Percentiles rank a stretch among this genome's conserved stretches.
Evolutionary conservation across 306 rosid genomes (phyloP).

Genomic region (Vigna mungo): DNA sequence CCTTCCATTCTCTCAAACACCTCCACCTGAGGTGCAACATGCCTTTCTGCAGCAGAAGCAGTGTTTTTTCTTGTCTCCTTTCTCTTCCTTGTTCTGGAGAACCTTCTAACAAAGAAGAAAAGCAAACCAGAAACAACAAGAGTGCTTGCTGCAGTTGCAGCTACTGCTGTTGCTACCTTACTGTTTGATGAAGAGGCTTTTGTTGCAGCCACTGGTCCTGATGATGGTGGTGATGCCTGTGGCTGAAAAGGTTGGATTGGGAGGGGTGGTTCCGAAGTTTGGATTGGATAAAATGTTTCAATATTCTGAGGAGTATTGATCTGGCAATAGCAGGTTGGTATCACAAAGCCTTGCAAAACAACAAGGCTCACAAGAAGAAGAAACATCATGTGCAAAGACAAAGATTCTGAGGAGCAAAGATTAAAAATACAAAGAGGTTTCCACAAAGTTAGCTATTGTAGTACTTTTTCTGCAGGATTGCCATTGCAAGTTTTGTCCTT

Average conservation of each 20-base stretch:
- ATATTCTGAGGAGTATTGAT: slow-evolving; percentile 61
- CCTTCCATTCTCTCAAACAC: slow-evolving; percentile 61
- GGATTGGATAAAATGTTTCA: slow-evolving; percentile 67
- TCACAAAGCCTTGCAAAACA: slow-evolving; percentile 26
- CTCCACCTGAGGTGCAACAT: slow-evolving; percentile 43
- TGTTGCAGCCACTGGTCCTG: slow-evolving; percentile 32
- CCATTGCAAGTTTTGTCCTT: slow-evolving; percentile 39
- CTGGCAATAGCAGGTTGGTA: slow-evolving; percentile 51
- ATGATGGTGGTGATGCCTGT: slow-evolving; percentile 22
- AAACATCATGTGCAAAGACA: slow-evolving; percentile 50
- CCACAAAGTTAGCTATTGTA: slow-evolving; percentile 32
- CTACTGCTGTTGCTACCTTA: slow-evolving; percentile 64
- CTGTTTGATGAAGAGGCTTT: slow-evolving; percentile 49
- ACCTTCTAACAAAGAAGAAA: slow-evolving; percentile 53
- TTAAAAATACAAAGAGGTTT: slow-evolving; percentile 25
- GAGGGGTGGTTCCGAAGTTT: slow-evolving; percentile 38
- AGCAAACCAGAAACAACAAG: slow-evolving; percentile 59
- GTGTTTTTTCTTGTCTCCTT: slow-evolving; percentile 34
- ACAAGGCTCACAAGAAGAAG: slow-evolving; percentile 42
- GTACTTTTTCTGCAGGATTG: slow-evolving; percentile 19
- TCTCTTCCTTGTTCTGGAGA: slow-evolving; percentile 46
- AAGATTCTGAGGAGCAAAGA: slow-evolving; percentile 41
- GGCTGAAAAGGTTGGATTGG: slow-evolving; percentile 18
- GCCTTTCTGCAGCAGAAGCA: slow-evolving; percentile 38
- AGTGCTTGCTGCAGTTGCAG: slow-evolving; percentile 69